phyloP scores from a whole-genome alignment of 768 basidiomycete species.

The Mycena olivaceomarginata region DNA sequence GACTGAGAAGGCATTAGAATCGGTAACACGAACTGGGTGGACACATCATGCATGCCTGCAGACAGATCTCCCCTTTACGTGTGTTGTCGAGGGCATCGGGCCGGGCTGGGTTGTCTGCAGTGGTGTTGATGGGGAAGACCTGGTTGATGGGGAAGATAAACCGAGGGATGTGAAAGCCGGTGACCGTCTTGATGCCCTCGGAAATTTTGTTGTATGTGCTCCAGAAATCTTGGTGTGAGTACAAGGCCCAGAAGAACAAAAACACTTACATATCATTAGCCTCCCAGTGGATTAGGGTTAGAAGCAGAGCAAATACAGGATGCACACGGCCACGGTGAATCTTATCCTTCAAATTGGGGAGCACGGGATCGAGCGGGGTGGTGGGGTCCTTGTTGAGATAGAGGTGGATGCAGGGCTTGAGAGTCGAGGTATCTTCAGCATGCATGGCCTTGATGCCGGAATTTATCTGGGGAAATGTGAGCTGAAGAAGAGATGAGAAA shows the following conservation, averaged over 20 bases:
- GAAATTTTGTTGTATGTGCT: not conserved
- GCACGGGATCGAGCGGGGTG: not conserved
- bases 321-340: not conserved
- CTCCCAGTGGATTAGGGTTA: not conserved
- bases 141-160: slow-evolving; percentile 19
- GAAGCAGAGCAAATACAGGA: not conserved
- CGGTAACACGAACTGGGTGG: not conserved
- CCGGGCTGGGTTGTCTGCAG: not conserved
- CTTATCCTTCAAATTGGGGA: not conserved
- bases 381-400: not conserved
- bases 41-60: slow-evolving; percentile 6
- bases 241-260: not conserved
- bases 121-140: not conserved
- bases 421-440: not conserved
- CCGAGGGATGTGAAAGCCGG: not conserved
- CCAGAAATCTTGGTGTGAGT: not conserved
- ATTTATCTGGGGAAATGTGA: too few relatives aligned
- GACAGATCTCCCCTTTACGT: not conserved
- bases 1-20: slow-evolving; percentile 2
- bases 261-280: not conserved
- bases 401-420: not conserved
- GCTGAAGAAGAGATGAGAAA: too few relatives aligned
- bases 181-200: not conserved
- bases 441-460: too few relatives aligned
- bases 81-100: too few relatives aligned